A percentile compares a stretch with the other conserved stretches of the same genome.
These are phyloP conservation scores for Nectriaceae sp. DNA, from an alignment of 2,329 filamentous ascomycete species.

Conservation along the genomic window DNA sequence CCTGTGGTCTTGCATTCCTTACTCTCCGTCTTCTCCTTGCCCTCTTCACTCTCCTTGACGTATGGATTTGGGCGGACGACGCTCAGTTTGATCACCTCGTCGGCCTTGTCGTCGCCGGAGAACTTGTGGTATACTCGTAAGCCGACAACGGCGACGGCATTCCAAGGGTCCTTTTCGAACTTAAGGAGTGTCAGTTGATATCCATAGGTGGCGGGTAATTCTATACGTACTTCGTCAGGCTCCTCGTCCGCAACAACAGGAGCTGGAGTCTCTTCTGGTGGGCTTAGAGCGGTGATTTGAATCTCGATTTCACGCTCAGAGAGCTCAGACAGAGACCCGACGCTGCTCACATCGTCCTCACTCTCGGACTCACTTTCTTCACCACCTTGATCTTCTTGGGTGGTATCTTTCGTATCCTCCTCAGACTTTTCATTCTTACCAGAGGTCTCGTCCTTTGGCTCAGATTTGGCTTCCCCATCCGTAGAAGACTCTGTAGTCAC, in stretches of 20 bases:
- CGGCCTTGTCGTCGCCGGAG: conserved; percentile 29
- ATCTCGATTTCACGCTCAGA: conserved; percentile 43
- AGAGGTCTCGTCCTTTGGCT: background rate
- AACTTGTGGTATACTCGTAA: conserved; percentile 61
- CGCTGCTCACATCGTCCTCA: conserved; percentile 28
- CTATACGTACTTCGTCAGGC: conserved; percentile 55
- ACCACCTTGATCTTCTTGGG: background rate
- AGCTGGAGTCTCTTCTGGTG: conserved; percentile 7
- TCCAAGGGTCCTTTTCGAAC: conserved; percentile 62
- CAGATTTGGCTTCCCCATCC: background rate
- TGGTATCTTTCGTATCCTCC: conserved; percentile 1
- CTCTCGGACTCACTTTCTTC: conserved; percentile 22
- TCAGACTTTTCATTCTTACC: conserved; percentile 3
- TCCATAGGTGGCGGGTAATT: too few species aligned
- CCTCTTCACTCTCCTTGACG: conserved; percentile 24
- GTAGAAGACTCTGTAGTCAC: background rate
- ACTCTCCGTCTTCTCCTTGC: conserved; percentile 21
- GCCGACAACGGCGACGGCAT: conserved; percentile 63
- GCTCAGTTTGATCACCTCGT: conserved; percentile 39
- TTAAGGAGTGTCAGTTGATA: too few species aligned
- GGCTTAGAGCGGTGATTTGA: conserved; percentile 21
- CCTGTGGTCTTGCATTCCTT: conserved; percentile 33
- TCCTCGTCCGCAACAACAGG: conserved; percentile 38
- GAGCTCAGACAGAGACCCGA: conserved; percentile 40
- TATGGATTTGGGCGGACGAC: conserved; percentile 43